Percentiles rank a stretch among this genome's conserved stretches.
These are phyloP conservation scores for Hansfordia pulvinata DNA, from an alignment of 2,329 filamentous ascomycete species.

Conservation along the genomic window DNA sequence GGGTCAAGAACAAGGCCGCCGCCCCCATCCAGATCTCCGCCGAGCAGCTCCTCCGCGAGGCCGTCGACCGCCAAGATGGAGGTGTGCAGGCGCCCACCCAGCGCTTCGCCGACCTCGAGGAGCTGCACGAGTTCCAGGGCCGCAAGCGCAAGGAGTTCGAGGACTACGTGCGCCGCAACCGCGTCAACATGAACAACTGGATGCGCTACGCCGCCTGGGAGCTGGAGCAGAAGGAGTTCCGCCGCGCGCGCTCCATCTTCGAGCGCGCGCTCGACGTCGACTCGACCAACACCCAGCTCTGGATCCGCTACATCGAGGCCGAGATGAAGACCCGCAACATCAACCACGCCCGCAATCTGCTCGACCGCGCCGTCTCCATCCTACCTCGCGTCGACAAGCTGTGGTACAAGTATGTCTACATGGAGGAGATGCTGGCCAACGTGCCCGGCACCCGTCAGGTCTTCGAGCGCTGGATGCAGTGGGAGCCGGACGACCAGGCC, in stretches of 20 bases:
- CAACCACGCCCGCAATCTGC: constrained; percentile 87
- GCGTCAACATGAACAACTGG: constrained; percentile 98
- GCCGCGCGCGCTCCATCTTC: constrained; percentile 81
- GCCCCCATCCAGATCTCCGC: constrained; percentile 87
- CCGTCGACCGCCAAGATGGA: constrained; percentile 89
- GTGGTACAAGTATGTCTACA: constrained; percentile 99
- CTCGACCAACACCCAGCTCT: constrained; percentile 71
- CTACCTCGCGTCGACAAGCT: constrained; percentile 87
- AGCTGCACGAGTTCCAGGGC: constrained; percentile 94
- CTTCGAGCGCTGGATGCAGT: constrained; percentile 96
- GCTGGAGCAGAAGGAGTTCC: constrained; percentile 94
- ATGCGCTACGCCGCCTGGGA: constrained; percentile 96
- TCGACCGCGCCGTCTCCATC: constrained; percentile 89
- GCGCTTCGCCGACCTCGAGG: constrained; percentile 90
- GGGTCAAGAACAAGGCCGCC: constrained; percentile 97
- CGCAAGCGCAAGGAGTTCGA: constrained; percentile 95
- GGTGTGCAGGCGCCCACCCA: constrained; percentile 82
- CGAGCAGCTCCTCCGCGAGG: constrained; percentile 92
- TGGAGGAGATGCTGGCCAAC: constrained; percentile 96
- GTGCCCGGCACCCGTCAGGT: constrained; percentile 84
- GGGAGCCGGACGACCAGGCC: constrained; percentile 91
- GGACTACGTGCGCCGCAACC: constrained; percentile 90
- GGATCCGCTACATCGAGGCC: constrained; percentile 87
- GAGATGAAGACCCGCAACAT: constrained; percentile 96
- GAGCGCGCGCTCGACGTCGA: constrained; percentile 90